Evolutionary conservation across 306 rosid genomes (phyloP), one percentile per base, ranked within the genome.

Genomic region (Parietaria judaica): DNA sequence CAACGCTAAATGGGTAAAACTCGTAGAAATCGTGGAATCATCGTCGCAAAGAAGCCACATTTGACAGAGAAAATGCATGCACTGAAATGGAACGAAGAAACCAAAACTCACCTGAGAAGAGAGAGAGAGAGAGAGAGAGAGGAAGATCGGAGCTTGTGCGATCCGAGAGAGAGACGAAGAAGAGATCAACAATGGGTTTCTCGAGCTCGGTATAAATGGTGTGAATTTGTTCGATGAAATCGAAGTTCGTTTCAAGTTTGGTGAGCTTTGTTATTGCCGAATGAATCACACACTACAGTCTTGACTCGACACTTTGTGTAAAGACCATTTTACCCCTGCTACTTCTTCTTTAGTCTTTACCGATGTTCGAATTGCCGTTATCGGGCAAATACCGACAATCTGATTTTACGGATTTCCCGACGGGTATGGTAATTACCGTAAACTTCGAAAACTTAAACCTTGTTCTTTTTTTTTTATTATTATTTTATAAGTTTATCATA

Each of bases 171-270:
- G 63, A 64, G 57, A 43, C 52, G 44, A 14, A 14, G 36, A 15
- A 3, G 49, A 41, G 9, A 41, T 8, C 6, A 41, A 8, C 9
- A 41, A 41, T 41, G 45, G 45, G 45, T 41, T 41, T 5, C 9
- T 41, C 9, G 45, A 41, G 45, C 9, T 41, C 9, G 6, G 45
- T 41, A 41, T 8, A 41, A 41, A 41, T 5, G 9, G 9, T 41
- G 9, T 41, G 9, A 41, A 41, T 49, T 49, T 49, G 53, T 72
- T 69, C 79, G 79, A 74, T 74, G 74, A 69, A 64, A 65, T 46
- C 79, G 36, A 74, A 2, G 79, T 23, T 54, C 59, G 79, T 53
- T 60, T 14, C 68, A 65, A 41, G 47, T 58, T 65, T 61, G 77
- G 59, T 47, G 69, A 39, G 65, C 38, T 23, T 36, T 43, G 74